A percentile compares a stretch with the other conserved stretches of the same genome.
phyloP scores from a whole-genome alignment of 106 monocot genomes.

The Dendrobium nobile region DNA sequence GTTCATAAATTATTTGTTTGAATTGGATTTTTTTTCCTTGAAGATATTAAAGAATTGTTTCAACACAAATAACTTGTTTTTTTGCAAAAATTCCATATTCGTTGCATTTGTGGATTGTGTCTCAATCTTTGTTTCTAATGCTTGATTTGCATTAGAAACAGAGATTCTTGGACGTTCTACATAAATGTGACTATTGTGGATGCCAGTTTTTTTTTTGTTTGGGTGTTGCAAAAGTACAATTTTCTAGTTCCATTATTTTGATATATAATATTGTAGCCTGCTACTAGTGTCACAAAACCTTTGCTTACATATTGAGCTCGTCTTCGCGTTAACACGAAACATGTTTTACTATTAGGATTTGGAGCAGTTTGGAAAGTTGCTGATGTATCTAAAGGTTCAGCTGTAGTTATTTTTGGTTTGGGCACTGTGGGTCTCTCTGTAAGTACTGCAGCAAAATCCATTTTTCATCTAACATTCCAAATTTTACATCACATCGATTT shows the following conservation, averaged over 20 bases:
- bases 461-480: not conserved
- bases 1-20: no score
- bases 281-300: not conserved
- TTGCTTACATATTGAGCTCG: not conserved
- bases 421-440: constrained; percentile 95
- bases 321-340: not conserved
- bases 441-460: constrained; percentile 15
- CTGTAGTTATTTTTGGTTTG: constrained; percentile 87
- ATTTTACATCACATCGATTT: not conserved
- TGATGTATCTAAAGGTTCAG: constrained; percentile 71
- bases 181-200: not conserved
- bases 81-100: not conserved
- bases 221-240: not conserved
- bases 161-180: not conserved
- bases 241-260: not conserved
- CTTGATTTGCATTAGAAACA: not conserved
- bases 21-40: no score
- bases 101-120: not conserved
- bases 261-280: not conserved
- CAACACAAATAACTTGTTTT: not conserved
- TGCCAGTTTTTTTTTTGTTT: not conserved
- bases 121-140: not conserved
- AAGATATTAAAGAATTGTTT: no score
- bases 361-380: constrained; percentile 97
- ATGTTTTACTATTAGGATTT: constrained; percentile 34